These are phyloP conservation scores for Misopates orontium DNA, from an alignment of 257 asterid genomes.

Conservation along the genomic window DNA sequence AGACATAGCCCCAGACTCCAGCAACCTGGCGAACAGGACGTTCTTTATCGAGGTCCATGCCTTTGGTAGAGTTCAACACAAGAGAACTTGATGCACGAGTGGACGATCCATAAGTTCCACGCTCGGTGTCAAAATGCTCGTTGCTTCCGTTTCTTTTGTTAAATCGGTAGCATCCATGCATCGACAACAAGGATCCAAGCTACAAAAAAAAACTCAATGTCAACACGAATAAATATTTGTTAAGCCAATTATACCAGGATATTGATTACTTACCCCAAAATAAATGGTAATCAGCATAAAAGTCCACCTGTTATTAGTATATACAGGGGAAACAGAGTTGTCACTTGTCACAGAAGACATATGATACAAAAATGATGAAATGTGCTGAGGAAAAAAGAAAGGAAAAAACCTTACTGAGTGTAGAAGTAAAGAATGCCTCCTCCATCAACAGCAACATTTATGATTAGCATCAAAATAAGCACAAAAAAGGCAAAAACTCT, in stretches of 20 bases:
- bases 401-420: slow-evolving; percentile 68
- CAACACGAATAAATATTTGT: slow-evolving; percentile 1
- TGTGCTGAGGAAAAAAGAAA: too few relatives aligned
- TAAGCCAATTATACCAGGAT: not conserved
- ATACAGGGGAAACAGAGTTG: too few relatives aligned
- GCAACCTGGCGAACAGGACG: slow-evolving; percentile 48
- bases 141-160: slow-evolving; percentile 33
- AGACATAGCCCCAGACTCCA: slow-evolving; percentile 64
- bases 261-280: slow-evolving; percentile 66
- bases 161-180: slow-evolving; percentile 59
- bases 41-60: slow-evolving; percentile 33
- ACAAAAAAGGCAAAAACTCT: slow-evolving; percentile 69
- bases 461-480: slow-evolving; percentile 68
- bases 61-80: slow-evolving; percentile 31
- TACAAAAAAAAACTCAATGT: slow-evolving; percentile 27
- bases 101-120: slow-evolving; percentile 31
- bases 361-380: too few relatives aligned
- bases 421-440: slow-evolving; percentile 70
- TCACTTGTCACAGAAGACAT: too few relatives aligned
- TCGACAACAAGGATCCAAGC: slow-evolving; percentile 86
- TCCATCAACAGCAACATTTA: slow-evolving; percentile 74
- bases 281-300: slow-evolving; percentile 71
- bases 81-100: slow-evolving; percentile 17
- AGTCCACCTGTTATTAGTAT: slow-evolving; percentile 71
- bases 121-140: slow-evolving; percentile 46